Base-by-base conservation (phyloP, 2,329 filamentous ascomycete species). In the Boeremia exigua region DNA sequence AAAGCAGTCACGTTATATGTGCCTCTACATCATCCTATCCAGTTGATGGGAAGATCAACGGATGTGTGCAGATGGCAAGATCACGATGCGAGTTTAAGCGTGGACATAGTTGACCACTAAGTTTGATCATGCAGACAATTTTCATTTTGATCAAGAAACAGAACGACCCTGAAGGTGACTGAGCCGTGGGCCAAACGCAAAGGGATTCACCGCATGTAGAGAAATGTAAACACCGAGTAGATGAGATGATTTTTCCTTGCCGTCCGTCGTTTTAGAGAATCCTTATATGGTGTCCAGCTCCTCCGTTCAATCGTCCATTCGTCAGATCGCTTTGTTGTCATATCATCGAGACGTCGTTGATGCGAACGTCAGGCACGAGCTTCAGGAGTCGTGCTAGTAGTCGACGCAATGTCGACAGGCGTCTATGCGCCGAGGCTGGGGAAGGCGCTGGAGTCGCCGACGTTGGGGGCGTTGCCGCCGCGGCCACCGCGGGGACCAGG, bases 361-460 rank as follows among this genome's bases (percentile, higher is more conserved):
- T 54, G 49, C 46, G 39, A 53, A 56, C 52, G 53, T 40, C 47
- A 60, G 49, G 55, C 53, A 63, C 51, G 57, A 45, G 51, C 53
- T 54, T 49, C 34, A 47, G n/a, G 39, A 58, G 59, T 59, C 46
- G 65, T 59, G 62, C 56, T 39, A 38, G 48, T 65, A 40, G 54
- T 61, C 62, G 63, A 67, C 62, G 53, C 25, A 55, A 44, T 45
- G 61, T 67, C 59, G 62, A 62, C 38, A 44, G 43, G 58, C 53
- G 48, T 64, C 54, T 79, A 79, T 67, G 75, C 67, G 68, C 81
- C 82, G 62, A 84, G 73, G 75, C 76, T 81, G 52, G 82, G 82
- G 79, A 84, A 84, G 61, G 81, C 81, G 60, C 70, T 79, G 63
- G 75, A 71, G 73, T 84, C 82, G 60, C 74, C 68, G 65, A 81